Evolutionary conservation across 805 yeast genomes (phyloP), one percentile per base, ranked within the genome.

Genomic region (Metschnikowia picachoensis): DNA sequence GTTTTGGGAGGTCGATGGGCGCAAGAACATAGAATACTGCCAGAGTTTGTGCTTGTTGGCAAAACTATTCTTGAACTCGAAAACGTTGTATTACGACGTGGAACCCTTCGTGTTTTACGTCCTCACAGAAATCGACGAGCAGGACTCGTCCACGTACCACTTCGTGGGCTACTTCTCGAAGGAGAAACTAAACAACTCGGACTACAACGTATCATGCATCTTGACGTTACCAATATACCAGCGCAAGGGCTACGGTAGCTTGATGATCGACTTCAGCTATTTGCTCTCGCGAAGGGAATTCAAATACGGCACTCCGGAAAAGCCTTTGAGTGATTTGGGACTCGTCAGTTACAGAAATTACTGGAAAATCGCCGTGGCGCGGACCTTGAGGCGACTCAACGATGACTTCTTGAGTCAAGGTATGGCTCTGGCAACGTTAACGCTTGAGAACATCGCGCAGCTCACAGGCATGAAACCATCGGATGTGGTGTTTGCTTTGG

Each of bases 141-240:
- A 47, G 16, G 66, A 69, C 56, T 61, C 69, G 25, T 56, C 65
- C 4, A 57, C 57, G 14, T 84, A 84, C 60, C 90, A 87, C 59
- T 86, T 94, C 66, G 91, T 91, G 33, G 99, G 99, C 0, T 94
- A 94, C 64, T 94, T 94, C 61, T 87, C 96, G 20, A 94, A 94
- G 58, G 97, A 91, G 58, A 83, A 83, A 56, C 70, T 85, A 49
- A 85, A 83, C 52, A 76, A 82, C 29, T 80, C 92, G 0, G 83
- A 79, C 53, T 89, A 87, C 61, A 92, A 92, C 58, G 81, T 94
- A 20, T 85, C 95, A 48, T 94, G 99, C 67, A 92, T 94, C 35
- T 69, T 94, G 56, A 90, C 97, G 0, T 67, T 92, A 33, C 99
- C 98, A 1, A 82, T 83, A 3, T 83, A 84, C 60, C 97, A 92